Conservation (phyloP, 2,329 filamentous ascomycete species). For the Dactylonectria macrodidyma region DNA sequence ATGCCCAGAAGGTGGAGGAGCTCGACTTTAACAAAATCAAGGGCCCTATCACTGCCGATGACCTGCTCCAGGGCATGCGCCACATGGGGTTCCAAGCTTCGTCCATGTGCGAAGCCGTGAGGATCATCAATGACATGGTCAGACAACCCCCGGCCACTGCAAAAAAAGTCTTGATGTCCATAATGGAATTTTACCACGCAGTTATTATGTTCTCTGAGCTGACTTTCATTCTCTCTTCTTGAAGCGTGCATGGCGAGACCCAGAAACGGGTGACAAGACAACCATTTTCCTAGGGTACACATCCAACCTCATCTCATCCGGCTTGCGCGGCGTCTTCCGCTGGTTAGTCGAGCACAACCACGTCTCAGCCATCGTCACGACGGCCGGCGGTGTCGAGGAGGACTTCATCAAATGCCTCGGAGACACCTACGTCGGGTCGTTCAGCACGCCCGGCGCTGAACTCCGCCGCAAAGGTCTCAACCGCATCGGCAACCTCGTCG, state of each 20-base stretch:
- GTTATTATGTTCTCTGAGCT: neutral
- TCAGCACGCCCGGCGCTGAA: conserved; percentile 81
- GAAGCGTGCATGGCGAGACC: conserved; percentile 83
- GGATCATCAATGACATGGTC: conserved; percentile 97
- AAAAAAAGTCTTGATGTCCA: neutral
- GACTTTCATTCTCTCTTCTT: conserved; percentile 37
- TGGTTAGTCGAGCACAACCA: conserved; percentile 95
- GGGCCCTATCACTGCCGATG: conserved; percentile 85
- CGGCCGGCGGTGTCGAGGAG: conserved; percentile 95
- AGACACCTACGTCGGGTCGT: conserved; percentile 92
- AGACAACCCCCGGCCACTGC: conserved; percentile 19
- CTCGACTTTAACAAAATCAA: conserved; percentile 92
- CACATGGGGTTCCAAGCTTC: conserved; percentile 83
- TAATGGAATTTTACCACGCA: neutral
- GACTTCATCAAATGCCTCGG: conserved; percentile 99
- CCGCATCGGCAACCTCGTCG: conserved; percentile 94
- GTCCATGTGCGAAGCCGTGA: conserved; percentile 86
- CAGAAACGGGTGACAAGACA: conserved; percentile 83
- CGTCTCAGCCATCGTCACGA: conserved; percentile 93
- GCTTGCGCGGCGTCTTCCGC: conserved; percentile 89
- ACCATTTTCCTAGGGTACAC: conserved; percentile 99
- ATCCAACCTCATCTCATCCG: conserved; percentile 97
- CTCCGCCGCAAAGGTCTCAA: conserved; percentile 91
- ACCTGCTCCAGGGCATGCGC: conserved; percentile 85
- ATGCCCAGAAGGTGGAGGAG: conserved; percentile 86